Percentiles rank a stretch among this genome's conserved stretches.
These are phyloP conservation scores for Talaromyces funiculosus DNA, from an alignment of 2,329 filamentous ascomycete species.

Conservation along the genomic window DNA sequence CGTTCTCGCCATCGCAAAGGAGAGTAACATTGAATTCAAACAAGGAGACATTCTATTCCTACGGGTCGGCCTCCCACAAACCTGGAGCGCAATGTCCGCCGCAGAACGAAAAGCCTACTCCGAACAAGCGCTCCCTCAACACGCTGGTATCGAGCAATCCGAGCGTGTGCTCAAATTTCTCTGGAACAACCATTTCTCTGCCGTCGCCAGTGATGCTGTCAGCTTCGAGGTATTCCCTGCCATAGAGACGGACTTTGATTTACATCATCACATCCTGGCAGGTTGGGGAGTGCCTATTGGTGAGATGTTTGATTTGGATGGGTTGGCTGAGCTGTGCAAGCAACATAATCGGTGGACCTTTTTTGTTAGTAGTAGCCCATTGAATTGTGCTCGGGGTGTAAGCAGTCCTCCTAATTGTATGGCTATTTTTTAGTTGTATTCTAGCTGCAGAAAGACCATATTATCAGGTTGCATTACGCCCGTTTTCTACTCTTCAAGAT, in stretches of 20 bases:
- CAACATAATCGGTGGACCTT: constrained; percentile 32
- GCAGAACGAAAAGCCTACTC: constrained; percentile 26
- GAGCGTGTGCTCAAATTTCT: constrained; percentile 50
- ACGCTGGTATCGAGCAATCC: constrained; percentile 35
- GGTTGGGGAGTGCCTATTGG: constrained; percentile 37
- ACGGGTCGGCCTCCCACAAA: constrained; percentile 31
- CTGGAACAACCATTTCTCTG: constrained; percentile 56
- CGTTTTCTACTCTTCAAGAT: too few relatives aligned
- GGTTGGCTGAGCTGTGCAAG: constrained; percentile 28
- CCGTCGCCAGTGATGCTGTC: constrained; percentile 56
- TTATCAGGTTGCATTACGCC: background rate
- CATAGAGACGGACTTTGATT: constrained; percentile 27
- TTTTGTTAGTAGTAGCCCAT: constrained; percentile 35
- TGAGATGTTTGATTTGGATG: constrained; percentile 38
- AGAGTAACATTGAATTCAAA: constrained; percentile 32
- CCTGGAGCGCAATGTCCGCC: constrained; percentile 29
- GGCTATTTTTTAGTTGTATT: constrained; percentile 33
- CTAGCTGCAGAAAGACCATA: background rate
- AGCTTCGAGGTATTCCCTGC: constrained; percentile 50
- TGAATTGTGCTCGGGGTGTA: constrained; percentile 36
- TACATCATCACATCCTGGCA: constrained; percentile 33
- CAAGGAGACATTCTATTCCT: constrained; percentile 37
- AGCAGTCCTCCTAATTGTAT: constrained; percentile 41
- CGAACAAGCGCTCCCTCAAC: constrained; percentile 26
- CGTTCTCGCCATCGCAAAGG: constrained; percentile 29